A percentile compares a stretch with the other conserved stretches of the same genome.
Conservation (phyloP, 2,329 filamentous ascomycete genomes). For the Stagonosporopsis chrysanthemi region DNA sequence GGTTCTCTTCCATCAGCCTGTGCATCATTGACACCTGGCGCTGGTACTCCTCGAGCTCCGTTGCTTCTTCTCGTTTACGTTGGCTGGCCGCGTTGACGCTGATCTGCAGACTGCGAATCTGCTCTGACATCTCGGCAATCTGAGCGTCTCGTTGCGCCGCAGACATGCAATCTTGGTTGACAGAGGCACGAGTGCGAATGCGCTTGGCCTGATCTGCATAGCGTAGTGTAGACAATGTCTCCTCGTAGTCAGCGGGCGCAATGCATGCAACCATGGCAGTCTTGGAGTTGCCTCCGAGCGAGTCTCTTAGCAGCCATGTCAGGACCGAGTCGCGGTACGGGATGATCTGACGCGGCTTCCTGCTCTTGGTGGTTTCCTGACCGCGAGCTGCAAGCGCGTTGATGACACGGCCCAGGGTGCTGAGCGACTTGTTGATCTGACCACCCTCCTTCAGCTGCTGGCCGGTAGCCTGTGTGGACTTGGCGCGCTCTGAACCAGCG, state of each 20-base stretch:
- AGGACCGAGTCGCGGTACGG: conserved; percentile 90
- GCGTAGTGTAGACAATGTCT: conserved; percentile 92
- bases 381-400: conserved; percentile 81
- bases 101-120: conserved; percentile 85
- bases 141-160: conserved; percentile 93
- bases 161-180: conserved; percentile 95
- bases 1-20: conserved; percentile 92
- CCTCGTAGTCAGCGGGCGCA: conserved; percentile 92
- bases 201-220: conserved; percentile 98
- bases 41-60: conserved; percentile 93
- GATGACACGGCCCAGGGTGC: conserved; percentile 93
- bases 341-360: conserved; percentile 69
- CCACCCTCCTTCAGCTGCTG: conserved; percentile 89
- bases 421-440: conserved; percentile 99
- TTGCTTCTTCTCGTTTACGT: conserved; percentile 80
- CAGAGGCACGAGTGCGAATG: conserved; percentile 90
- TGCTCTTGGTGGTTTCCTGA: conserved; percentile 47
- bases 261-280: conserved; percentile 99
- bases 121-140: conserved; percentile 92
- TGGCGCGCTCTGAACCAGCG: conserved; percentile 92
- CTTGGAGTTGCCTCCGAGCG: conserved; percentile 93
- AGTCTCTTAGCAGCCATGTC: conserved; percentile 92
- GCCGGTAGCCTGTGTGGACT: conserved; percentile 93
- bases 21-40: conserved; percentile 88
- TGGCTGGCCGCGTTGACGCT: conserved; percentile 66